Evolutionary conservation across 345 rosid genomes (phyloP), one percentile per base, ranked within the genome.

Genomic region (Carallia pectinifolia): DNA sequence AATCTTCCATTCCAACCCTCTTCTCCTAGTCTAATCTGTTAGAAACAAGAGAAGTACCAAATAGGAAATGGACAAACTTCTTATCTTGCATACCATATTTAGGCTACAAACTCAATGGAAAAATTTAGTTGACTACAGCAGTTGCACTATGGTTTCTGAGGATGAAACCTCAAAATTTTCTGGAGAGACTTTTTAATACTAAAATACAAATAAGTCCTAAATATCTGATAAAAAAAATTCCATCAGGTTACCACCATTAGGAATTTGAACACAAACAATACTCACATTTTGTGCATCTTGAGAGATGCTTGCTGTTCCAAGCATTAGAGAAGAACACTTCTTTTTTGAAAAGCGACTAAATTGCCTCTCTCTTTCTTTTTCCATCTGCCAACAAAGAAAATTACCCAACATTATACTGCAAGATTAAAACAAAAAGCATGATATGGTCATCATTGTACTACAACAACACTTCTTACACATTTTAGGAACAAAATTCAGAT

Each of bases 1-100:
- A 18, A 79, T 34, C 69, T 64, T 53, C 61, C 74, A 66, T 68
- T 75, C 72, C 71, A 72, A 50, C 64, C 74, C 27, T 6, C 52
- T n/a, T 56, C 62, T 60, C 61, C 78, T 18, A 44, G 47, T 59
- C 54, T 71, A 44, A 71, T 52, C 71, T 79, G 53, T 53, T 4
- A 31, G 31, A 58, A 36, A 23, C 58, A 55, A 4, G 30, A 33
- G 8, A 7, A 53, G 34, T 10, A 23, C 48, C 18, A n/a, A 34
- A 23, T 59, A 69, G 38, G 27, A 67, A 19, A 56, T 19, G 8
- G 19, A 58, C 55, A 65, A 58, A 39, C n/a, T 37, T 18, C 31
- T 8, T 8, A 47, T 61, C 37, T 31, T 61, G 66, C 59, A 65
- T 12, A 17, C 39, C 18, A 61, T n/a, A 47, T 10, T 6, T 5